These are phyloP conservation scores for Wickerhamiella kurtzmanii DNA, from an alignment of 805 yeast genomes.

Conservation along the genomic window DNA sequence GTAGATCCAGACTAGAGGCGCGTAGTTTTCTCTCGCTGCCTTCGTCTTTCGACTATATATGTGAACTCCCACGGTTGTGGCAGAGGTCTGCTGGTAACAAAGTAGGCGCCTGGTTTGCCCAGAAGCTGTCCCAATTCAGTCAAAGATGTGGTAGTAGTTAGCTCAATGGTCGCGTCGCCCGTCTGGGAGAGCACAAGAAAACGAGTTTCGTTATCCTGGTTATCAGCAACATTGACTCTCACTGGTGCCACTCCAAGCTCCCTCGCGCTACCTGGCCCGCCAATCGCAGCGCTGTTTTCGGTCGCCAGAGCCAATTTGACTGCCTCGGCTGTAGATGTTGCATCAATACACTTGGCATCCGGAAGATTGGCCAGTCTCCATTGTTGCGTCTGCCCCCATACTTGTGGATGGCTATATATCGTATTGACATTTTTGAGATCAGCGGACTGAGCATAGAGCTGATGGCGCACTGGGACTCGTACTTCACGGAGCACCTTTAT, in stretches of 20 bases:
- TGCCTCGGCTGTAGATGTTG: conserved; percentile 73
- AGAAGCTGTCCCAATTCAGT: background rate
- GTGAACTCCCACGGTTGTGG: conserved; percentile 4
- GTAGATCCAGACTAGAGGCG: background rate
- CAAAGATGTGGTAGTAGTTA: background rate
- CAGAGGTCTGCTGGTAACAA: background rate
- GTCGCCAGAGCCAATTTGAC: conserved; percentile 45
- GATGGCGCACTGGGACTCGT: conserved; percentile 71
- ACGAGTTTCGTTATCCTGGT: conserved; percentile 66
- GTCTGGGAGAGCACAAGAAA: conserved; percentile 43
- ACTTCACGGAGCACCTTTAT: conserved; percentile 62
- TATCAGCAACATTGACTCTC: conserved; percentile 52
- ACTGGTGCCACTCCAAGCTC: conserved; percentile 46
- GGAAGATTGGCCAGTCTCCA: conserved; percentile 34
- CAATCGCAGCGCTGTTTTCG: conserved; percentile 51
- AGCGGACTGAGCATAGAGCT: conserved; percentile 37
- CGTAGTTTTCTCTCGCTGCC: background rate
- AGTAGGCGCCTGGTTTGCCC: background rate
- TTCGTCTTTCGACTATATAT: conserved; percentile 7
- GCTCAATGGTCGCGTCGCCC: background rate
- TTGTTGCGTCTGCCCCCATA: conserved; percentile 78
- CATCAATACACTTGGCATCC: conserved; percentile 42
- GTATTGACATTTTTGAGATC: conserved; percentile 34
- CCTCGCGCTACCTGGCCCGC: conserved; percentile 52
- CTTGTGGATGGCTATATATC: conserved; percentile 91